Evolutionary conservation across 225 moss, liverwort and hornwort genomes (phyloP).

Genomic region (Bryoerythrophyllum caledonicum): DNA sequence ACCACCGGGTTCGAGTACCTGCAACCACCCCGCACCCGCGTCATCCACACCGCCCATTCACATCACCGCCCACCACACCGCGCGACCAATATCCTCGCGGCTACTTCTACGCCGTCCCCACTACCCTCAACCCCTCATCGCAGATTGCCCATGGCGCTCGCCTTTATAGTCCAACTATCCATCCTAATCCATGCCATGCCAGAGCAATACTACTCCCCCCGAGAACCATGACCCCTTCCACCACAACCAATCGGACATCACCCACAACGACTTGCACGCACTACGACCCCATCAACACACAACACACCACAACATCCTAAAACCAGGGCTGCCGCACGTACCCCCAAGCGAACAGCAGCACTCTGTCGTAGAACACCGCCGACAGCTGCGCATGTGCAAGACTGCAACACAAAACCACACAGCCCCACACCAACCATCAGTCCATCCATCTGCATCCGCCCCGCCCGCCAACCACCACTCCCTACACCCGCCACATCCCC

Average conservation of each 20-base stretch:
- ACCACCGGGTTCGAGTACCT: conserved; percentile 87
- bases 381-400: conserved; percentile 92
- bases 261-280: neutral
- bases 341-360: conserved; percentile 76
- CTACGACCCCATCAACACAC: no score
- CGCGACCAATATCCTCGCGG: neutral
- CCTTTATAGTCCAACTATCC: conserved; percentile 12
- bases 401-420: conserved; percentile 50
- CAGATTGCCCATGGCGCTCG: no score
- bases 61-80: neutral
- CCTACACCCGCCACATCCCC: neutral
- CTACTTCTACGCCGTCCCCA: neutral
- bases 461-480: neutral
- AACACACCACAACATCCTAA: neutral
- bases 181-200: neutral
- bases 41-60: neutral
- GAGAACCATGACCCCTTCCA: neutral
- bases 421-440: neutral
- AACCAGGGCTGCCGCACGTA: conserved; percentile 27
- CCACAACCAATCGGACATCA: neutral
- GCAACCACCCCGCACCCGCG: conserved; percentile 7
- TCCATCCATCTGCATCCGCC: neutral
- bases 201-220: neutral
- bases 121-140: conserved; percentile 61
- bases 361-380: conserved; percentile 84